Conservation (phyloP, 2,329 filamentous ascomycete genomes). For the Cryphonectria japonica region DNA sequence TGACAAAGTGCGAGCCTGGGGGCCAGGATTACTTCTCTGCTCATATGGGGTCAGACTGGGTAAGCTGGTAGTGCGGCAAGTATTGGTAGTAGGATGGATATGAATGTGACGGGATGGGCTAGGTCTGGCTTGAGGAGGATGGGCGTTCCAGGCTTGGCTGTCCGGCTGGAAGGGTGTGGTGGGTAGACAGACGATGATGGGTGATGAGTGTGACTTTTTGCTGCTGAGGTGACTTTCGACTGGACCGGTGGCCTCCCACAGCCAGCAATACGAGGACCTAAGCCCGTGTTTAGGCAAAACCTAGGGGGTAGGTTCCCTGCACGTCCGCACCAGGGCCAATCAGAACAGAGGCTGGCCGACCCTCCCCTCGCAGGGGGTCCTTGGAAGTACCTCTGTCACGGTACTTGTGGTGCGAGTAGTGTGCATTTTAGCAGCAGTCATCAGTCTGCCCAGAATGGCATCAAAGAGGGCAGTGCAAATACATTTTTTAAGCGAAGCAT, state of each 20-base stretch:
- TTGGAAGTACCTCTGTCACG: neutral
- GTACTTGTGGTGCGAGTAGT: neutral
- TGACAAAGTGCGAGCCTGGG: neutral
- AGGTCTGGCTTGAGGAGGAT: no score
- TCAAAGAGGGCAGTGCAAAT: no score
- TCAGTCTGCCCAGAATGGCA: no score
- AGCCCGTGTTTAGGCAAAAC: slow-evolving; percentile 9
- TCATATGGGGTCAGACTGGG: neutral
- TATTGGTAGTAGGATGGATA: no score
- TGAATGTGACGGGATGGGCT: no score
- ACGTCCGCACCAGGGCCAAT: neutral
- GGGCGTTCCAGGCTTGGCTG: no score
- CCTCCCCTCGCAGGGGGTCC: neutral
- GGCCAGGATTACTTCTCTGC: neutral
- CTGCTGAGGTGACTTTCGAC: neutral
- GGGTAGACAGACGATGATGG: no score
- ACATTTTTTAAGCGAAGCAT: no score
- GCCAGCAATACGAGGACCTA: neutral
- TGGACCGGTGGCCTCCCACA: neutral
- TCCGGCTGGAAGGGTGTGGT: no score
- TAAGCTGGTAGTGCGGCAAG: no score
- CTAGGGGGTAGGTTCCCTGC: neutral
- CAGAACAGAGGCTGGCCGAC: neutral
- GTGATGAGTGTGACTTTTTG: no score
- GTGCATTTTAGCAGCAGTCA: no score